Percentiles rank a stretch among this genome's conserved stretches.
These are phyloP conservation scores for Solanum etuberosum DNA, from an alignment of 257 asterid genomes.

Conservation along the genomic window DNA sequence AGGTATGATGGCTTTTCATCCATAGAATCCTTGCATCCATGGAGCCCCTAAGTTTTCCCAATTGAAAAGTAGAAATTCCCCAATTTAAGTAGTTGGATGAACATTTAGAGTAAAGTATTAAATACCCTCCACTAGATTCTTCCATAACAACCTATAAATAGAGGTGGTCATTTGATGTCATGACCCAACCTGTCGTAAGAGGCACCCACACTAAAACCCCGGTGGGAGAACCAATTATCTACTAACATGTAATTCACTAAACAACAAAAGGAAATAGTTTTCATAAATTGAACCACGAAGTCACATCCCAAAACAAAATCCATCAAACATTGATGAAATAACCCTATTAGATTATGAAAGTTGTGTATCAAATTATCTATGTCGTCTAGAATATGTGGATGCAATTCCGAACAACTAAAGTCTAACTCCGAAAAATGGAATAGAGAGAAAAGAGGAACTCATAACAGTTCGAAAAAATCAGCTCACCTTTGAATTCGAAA, in stretches of 20 bases:
- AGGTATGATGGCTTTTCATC: too few relatives aligned
- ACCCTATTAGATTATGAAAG: too few relatives aligned
- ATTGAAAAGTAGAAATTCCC: too few relatives aligned
- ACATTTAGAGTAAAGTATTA: neutral
- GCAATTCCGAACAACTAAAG: neutral
- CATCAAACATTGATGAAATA: neutral
- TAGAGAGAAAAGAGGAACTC: neutral
- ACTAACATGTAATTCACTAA: neutral
- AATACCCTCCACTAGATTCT: neutral
- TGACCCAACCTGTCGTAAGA: neutral
- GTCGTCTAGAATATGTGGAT: neutral
- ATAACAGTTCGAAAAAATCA: neutral
- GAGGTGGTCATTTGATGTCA: neutral
- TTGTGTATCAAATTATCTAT: neutral
- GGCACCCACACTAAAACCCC: neutral
- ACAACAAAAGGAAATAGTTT: neutral
- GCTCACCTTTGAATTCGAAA: neutral
- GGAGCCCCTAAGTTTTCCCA: too few relatives aligned
- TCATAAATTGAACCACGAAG: neutral
- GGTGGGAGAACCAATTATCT: neutral
- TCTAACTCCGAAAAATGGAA: neutral
- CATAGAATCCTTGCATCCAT: too few relatives aligned
- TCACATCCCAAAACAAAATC: neutral
- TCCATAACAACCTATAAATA: neutral
- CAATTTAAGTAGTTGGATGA: neutral